phyloP scores from a whole-genome alignment of 129 eudicot species.

The Escallonia herrerae region DNA sequence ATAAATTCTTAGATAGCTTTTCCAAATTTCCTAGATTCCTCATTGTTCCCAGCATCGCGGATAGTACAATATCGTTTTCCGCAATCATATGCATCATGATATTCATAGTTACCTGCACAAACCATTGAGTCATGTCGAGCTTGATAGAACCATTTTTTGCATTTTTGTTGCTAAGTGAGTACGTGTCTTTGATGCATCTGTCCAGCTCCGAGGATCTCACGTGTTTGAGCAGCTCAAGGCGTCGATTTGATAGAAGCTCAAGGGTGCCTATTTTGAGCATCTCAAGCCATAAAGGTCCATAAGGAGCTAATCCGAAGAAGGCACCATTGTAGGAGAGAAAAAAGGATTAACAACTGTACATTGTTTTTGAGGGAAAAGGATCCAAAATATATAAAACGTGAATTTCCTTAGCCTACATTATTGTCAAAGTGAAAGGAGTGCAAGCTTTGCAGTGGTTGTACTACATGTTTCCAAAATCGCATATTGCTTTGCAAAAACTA shows the following conservation, averaged over 20 bases:
- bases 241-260: background rate
- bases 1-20: too few species aligned
- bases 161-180: background rate
- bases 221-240: too few species aligned
- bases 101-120: background rate
- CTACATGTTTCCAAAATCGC: too few species aligned
- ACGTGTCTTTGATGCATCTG: background rate
- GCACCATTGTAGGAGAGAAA: background rate
- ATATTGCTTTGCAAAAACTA: too few species aligned
- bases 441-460: too few species aligned
- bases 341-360: too few species aligned
- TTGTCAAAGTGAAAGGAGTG: too few species aligned
- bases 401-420: too few species aligned
- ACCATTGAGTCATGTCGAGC: background rate
- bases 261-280: background rate
- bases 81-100: background rate
- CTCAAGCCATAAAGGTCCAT: background rate
- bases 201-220: background rate
- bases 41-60: background rate
- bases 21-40: background rate
- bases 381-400: too few species aligned
- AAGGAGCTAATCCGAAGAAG: background rate
- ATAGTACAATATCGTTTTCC: background rate
- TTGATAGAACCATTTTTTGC: background rate
- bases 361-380: too few species aligned